Conservation (phyloP, 768 basidiomycete genomes). For the Phlegmacium glaucopus region DNA sequence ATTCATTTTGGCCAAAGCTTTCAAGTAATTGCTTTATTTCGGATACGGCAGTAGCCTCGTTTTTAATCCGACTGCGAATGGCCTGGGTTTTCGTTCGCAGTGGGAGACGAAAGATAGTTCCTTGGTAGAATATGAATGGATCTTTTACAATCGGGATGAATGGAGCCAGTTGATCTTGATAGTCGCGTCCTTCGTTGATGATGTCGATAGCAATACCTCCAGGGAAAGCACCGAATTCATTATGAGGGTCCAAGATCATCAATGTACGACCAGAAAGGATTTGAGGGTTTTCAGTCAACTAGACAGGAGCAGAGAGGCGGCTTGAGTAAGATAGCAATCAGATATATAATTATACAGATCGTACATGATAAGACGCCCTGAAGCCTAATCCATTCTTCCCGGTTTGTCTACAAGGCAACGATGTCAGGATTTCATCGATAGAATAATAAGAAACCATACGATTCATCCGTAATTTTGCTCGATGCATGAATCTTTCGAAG, state of each 20-base stretch:
- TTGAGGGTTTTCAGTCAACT: slow-evolving; percentile 48
- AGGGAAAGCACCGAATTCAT: slow-evolving; percentile 17
- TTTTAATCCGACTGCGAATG: slow-evolving; percentile 29
- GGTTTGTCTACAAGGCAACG: slow-evolving; percentile 15
- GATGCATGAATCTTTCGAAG: slow-evolving; percentile 34
- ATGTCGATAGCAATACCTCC: slow-evolving; percentile 30
- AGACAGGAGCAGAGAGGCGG: background rate
- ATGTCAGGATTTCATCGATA: background rate
- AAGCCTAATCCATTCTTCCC: slow-evolving; percentile 26
- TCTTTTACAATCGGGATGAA: slow-evolving; percentile 10
- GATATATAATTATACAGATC: background rate
- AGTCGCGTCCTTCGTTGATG: slow-evolving; percentile 12
- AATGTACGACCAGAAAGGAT: slow-evolving; percentile 37
- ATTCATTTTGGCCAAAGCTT: slow-evolving; percentile 35
- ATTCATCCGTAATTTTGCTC: slow-evolving; percentile 17
- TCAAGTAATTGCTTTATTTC: slow-evolving; percentile 36
- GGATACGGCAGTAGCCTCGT: slow-evolving; percentile 7
- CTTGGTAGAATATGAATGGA: slow-evolving; percentile 18
- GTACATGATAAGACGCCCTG: slow-evolving; percentile 24
- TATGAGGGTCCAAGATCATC: slow-evolving; percentile 41
- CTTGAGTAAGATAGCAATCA: no score
- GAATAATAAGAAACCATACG: slow-evolving; percentile 6
- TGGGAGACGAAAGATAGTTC: slow-evolving; percentile 43
- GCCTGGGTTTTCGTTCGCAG: slow-evolving; percentile 32
- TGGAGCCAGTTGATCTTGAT: slow-evolving; percentile 12